Evolutionary conservation across 225 moss, liverwort and hornwort species (phyloP), one percentile per base, ranked within the genome.

Genomic region (Bryum argenteum): DNA sequence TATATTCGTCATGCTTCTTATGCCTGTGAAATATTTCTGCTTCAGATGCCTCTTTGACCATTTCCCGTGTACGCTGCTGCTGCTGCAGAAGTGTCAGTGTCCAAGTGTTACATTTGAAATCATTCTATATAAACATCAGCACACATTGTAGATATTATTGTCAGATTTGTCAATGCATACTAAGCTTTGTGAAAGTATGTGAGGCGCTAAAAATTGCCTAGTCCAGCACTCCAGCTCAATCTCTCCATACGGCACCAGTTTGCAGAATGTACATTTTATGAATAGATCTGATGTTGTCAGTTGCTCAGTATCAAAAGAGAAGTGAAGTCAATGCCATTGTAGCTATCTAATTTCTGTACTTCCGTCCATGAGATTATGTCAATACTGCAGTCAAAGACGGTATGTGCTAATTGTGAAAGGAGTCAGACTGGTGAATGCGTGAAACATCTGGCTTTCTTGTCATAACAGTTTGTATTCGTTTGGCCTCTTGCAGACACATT

Each of bases 401-500:
- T 69, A 24, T 39, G 58, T 69, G 33, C 37, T 24, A 17, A 10
- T 40, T 73, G 63, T 55, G 64, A 7, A 28, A 11, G 54, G 54
- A 43, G 54, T 54, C 61, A 67, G 65, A 54, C 60, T 41, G 54
- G 53, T 59, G 21, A 67, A 45, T 5, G 2, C 58, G 13, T 40
- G 45, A 58, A 67, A 66, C 58, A 10, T 63, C 38, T 73, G 69
- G 44, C 28, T 69, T 33, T 74, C 68, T 58, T 83, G 80, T 87
- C 28, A 61, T 75, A 17, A 69, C 16, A 28, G 44, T 23, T 58
- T 14, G 44, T 68, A 24, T 44, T 8, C 21, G 19, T 47, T 24
- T 65, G 72, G 58, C 51, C 63, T 64, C 67, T 69, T 88, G 84
- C 89, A 98, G 98, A 94, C 91, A 28, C 75, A 75, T 69, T 75